Evolutionary conservation across 2,329 filamentous ascomycete genomes (phyloP).

Genomic region (Neonectria coccinea): DNA sequence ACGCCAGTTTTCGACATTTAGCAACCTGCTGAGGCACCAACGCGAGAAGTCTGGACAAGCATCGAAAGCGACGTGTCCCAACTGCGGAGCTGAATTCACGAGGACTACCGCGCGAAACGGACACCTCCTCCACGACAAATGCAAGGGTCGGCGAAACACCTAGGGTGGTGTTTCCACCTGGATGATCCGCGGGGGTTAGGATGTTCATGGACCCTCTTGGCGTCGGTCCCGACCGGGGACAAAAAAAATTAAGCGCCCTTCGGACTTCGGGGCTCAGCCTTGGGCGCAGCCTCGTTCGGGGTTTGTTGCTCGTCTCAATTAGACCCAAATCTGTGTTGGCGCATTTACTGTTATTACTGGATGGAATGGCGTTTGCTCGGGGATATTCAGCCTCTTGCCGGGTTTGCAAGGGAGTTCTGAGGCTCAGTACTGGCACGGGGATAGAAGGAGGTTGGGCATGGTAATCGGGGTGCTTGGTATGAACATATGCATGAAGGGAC

Average conservation of each 20-base stretch:
- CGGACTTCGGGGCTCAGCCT: conserved; percentile 40
- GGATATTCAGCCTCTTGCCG: conserved; percentile 18
- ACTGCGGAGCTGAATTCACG: conserved; percentile 94
- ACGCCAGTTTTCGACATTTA: conserved; percentile 94
- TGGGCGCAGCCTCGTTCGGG: conserved; percentile 32
- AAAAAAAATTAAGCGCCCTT: conserved; percentile 15
- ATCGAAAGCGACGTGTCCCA: conserved; percentile 87
- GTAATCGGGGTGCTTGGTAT: conserved; percentile 29
- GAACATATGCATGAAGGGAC: conserved; percentile 40
- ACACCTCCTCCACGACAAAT: conserved; percentile 88
- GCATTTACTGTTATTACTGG: conserved; percentile 34
- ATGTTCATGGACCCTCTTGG: conserved; percentile 33
- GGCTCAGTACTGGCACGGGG: conserved; percentile 29
- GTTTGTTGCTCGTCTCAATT: conserved; percentile 29
- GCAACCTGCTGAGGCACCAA: conserved; percentile 92
- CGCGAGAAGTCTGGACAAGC: conserved; percentile 94
- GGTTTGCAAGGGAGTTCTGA: conserved; percentile 30
- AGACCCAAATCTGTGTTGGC: conserved; percentile 32
- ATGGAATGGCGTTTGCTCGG: conserved; percentile 40
- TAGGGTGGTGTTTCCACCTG: conserved; percentile 31
- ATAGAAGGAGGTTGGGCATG: conserved; percentile 33
- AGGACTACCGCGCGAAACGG: conserved; percentile 89
- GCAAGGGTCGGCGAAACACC: conserved; percentile 71
- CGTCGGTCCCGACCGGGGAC: conserved; percentile 29
- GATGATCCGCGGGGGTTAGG: conserved; percentile 31